Evolutionary conservation across 208 protist genomes (phyloP).

Genomic region (Leishmania guyanensis): DNA sequence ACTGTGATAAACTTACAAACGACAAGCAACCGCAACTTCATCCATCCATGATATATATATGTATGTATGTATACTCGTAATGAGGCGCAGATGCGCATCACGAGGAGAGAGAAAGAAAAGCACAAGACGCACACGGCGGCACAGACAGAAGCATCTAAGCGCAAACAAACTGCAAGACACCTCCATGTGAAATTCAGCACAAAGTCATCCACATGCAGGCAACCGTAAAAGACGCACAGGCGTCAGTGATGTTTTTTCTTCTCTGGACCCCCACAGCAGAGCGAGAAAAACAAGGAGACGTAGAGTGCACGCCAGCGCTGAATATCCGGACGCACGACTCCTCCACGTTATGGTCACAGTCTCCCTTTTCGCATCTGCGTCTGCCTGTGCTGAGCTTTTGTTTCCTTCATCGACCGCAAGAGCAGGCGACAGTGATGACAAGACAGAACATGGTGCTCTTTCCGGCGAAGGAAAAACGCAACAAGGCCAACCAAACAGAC

Average conservation of each 20-base stretch:
- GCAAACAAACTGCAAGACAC: neutral
- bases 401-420: neutral
- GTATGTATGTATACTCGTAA: neutral
- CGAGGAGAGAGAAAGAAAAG: neutral
- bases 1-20: neutral
- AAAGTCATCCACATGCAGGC: neutral
- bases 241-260: too few species aligned
- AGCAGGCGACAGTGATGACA: neutral
- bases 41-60: neutral
- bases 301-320: neutral
- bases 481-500: neutral
- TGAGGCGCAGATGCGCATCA: neutral
- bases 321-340: neutral
- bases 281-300: neutral
- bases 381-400: too few species aligned
- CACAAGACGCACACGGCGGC: too few species aligned
- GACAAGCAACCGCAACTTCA: neutral
- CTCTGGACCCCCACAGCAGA: neutral
- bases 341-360: neutral
- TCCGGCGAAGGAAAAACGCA: neutral
- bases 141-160: neutral
- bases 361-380: neutral
- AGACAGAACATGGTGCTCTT: neutral
- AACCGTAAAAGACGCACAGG: neutral
- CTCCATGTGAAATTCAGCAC: neutral